These are phyloP conservation scores for Aspergillus latus DNA, from an alignment of 2,329 filamentous ascomycete species.

Conservation along the genomic window DNA sequence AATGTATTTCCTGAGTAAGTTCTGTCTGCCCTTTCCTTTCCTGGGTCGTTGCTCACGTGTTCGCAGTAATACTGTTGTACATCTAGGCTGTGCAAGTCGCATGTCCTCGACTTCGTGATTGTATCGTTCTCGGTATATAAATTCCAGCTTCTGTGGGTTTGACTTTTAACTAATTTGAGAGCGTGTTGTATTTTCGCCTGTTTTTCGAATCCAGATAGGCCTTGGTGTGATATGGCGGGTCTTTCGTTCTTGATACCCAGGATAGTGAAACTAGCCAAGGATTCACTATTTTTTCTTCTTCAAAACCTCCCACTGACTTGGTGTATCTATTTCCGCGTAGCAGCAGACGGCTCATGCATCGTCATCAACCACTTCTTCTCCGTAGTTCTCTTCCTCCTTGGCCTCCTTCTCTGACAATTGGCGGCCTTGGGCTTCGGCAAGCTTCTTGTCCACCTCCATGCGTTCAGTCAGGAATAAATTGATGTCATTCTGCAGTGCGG, in stretches of 20 bases:
- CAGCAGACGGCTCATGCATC: constrained; percentile 48
- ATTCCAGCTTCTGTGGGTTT: constrained; percentile 15
- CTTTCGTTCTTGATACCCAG: constrained; percentile 39
- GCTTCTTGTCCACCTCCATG: constrained; percentile 61
- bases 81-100: constrained; percentile 71
- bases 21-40: background rate
- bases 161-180: constrained; percentile 9
- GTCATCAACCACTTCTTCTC: constrained; percentile 73
- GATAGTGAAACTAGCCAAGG: constrained; percentile 29
- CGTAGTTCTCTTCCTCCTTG: constrained; percentile 65
- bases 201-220: constrained; percentile 12
- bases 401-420: constrained; percentile 39
- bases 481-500: constrained; percentile 57
- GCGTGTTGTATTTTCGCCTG: constrained; percentile 2
- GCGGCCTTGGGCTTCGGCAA: constrained; percentile 35
- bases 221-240: constrained; percentile 21
- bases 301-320: background rate
- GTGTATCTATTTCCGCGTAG: background rate
- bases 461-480: constrained; percentile 61
- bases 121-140: constrained; percentile 21
- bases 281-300: constrained; percentile 13
- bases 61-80: constrained; percentile 62
- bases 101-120: constrained; percentile 30
- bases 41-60: constrained; percentile 21
- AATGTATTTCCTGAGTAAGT: constrained; percentile 81